Base-by-base conservation (phyloP, 345 rosid genomes). In the Angophora floribunda region DNA sequence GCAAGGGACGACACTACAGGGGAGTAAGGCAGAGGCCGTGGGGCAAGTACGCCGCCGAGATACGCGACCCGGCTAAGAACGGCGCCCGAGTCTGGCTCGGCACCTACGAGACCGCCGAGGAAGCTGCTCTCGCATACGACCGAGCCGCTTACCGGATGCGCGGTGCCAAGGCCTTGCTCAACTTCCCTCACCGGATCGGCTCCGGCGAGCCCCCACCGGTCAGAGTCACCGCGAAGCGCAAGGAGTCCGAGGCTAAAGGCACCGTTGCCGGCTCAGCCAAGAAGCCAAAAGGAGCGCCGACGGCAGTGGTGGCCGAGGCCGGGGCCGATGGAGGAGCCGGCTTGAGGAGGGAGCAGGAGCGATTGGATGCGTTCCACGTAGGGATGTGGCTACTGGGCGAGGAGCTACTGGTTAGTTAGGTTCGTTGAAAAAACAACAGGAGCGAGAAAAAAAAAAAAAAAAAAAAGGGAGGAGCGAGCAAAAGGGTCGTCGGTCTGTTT, bases 1-100 rank as follows among this genome's bases (percentile, higher is more conserved):
- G 70, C 9, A 88, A 84, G 52, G 95, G 94, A 87, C 94, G 92
- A 86, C 98, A 94, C 85, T 95, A 91, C 89, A 89, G 96, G 85
- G 98, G 98, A 52, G 98, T 95, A 86, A 91, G 98, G 93, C 94
- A 91, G 88, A 88, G 98, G 90, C 98, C 96, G 14, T 95, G 98
- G 98, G 98, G 96, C n/a, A 95, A 95, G 88, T 95, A 91, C 53
- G 96, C 98, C 26, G 98, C 96, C 13, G 98, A 95, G 95, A 95
- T 95, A 59, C 91, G 98, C 17, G 96, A 95, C 89, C 95, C 95
- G 50, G 94, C 95, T 9, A 95, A 91, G 92, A 95, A 92, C 70
- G 96, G 98, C 47, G 93, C 95, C 1, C 91, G 96, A 85, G 95
- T 95, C 32, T 95, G 98, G 98, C 92, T 95, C 21, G 98, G 98